phyloP scores from a whole-genome alignment of 2,329 filamentous ascomycete species.

The Domatiomyces catenatus region DNA sequence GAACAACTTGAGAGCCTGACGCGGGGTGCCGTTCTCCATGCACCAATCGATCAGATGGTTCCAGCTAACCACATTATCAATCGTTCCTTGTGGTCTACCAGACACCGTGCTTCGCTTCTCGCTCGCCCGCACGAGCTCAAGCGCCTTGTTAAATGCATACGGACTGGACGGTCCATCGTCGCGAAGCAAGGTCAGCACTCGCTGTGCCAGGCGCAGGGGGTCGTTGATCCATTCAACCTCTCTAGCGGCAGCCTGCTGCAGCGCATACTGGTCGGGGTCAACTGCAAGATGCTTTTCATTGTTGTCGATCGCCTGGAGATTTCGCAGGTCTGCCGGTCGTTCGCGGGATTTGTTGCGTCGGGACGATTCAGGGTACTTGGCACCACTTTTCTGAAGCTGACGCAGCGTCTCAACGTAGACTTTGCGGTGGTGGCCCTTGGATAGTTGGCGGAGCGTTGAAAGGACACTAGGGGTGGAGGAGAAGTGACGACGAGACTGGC shows the following conservation, averaged over 20 bases:
- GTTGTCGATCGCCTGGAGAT: slow-evolving; percentile 9
- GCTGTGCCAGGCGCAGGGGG: slow-evolving; percentile 55
- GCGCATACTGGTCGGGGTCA: slow-evolving; percentile 1
- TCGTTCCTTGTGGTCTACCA: slow-evolving; percentile 21
- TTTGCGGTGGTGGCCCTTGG: slow-evolving; percentile 14
- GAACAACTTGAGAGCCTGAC: slow-evolving; percentile 60
- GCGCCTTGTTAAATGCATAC: slow-evolving; percentile 35
- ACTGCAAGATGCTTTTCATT: slow-evolving; percentile 7
- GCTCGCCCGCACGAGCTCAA: background rate
- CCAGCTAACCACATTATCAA: slow-evolving; percentile 63
- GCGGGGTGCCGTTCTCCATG: slow-evolving; percentile 45
- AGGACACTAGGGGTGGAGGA: background rate
- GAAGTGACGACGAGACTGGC: background rate
- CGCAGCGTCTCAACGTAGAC: background rate
- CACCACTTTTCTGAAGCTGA: slow-evolving; percentile 4
- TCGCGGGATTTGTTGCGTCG: slow-evolving; percentile 2
- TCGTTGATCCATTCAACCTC: slow-evolving; percentile 31
- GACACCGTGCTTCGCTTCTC: background rate
- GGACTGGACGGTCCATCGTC: slow-evolving; percentile 29
- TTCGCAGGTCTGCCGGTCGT: slow-evolving; percentile 2
- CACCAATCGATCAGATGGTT: slow-evolving; percentile 67
- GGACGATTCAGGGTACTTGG: background rate
- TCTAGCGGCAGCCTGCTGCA: slow-evolving; percentile 4
- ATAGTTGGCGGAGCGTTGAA: slow-evolving; percentile 13
- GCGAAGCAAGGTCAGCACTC: slow-evolving; percentile 46